Base-by-base conservation (phyloP, 1,284 basidiomycete species). In the Macrocystidia cucumis region DNA sequence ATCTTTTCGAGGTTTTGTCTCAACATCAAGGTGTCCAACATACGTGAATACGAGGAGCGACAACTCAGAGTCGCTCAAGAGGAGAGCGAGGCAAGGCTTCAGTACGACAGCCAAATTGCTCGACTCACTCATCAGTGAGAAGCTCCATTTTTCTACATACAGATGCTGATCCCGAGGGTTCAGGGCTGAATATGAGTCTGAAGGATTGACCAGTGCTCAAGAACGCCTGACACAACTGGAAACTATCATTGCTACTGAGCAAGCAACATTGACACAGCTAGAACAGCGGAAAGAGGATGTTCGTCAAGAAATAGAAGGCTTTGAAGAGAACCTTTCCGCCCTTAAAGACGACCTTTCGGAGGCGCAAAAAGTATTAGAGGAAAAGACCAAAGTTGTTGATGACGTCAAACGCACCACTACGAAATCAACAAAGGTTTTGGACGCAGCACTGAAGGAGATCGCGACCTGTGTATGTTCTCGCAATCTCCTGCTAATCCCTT, bases 31-130 rank as follows among this genome's bases (percentile, higher is more conserved):
- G 84, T 97, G 6, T 56, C 62, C 21, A 81, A 85, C 60, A 93
- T 98, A 43, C 80, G 95, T 28, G 91, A 96, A 44, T 99, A 97
- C 56, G 95, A 98, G 59, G 85, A 91, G 53, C 77, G 87, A 12
- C 92, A 97, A 52, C 69, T 98, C 20, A 88, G 84, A 54, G 72
- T 88, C 14, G 88, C 88, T 1, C 79, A 91, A 53, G 83, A 88
- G 47, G 91, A 92, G 57, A 87, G 75, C 50, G 88, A 89, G 46
- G 89, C 88, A 2, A 67, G 89, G 38, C 63, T 93, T 44, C 73
- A 84, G 35, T 96, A 81, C 51, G 82, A 92, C 43, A 85, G 83
- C 8, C 91, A 97, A 56, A 84, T 93, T 38, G 84, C 88, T 2
- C 74, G 93, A 13, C 64, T 97, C 33, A 80, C 73, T 3, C 89